A percentile compares a stretch with the other conserved stretches of the same genome.
phyloP scores from a whole-genome alignment of 2,329 filamentous ascomycete genomes.

The Epichloe sibirici region DNA sequence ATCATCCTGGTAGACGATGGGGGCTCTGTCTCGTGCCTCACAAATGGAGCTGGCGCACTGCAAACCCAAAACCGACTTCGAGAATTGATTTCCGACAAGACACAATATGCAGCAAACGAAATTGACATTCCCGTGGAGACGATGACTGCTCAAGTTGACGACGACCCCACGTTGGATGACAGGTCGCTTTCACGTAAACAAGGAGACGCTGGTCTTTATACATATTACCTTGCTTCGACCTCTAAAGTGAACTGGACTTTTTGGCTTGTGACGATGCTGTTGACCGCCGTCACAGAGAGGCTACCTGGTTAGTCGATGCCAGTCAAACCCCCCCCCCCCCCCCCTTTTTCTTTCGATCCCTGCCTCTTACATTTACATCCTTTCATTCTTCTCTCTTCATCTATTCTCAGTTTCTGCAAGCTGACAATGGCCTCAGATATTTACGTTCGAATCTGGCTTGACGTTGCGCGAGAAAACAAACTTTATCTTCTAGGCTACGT shows the following conservation, averaged over 20 bases:
- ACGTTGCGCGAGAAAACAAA: neutral
- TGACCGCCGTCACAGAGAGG: neutral
- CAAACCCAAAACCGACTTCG: neutral
- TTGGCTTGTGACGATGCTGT: neutral
- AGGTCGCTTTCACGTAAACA: neutral
- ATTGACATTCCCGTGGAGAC: neutral
- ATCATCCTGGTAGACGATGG: neutral
- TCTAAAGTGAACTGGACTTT: neutral
- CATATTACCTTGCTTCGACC: neutral
- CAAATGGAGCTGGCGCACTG: neutral
- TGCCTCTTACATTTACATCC: too few relatives aligned
- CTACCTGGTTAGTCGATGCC: neutral
- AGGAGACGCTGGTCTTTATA: neutral
- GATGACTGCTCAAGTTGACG: neutral
- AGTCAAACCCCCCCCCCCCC: too few relatives aligned
- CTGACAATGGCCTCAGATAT: neutral
- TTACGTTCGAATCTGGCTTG: constrained; percentile 1
- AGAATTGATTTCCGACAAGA: neutral
- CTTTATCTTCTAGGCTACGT: neutral
- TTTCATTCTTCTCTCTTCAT: neutral
- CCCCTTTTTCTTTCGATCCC: neutral
- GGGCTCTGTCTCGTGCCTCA: neutral
- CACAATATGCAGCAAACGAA: neutral
- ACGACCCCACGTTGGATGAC: neutral
- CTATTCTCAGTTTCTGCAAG: neutral